Evolutionary conservation across 2,329 filamentous ascomycete genomes (phyloP).

Genomic region (Fusarium sp.): DNA sequence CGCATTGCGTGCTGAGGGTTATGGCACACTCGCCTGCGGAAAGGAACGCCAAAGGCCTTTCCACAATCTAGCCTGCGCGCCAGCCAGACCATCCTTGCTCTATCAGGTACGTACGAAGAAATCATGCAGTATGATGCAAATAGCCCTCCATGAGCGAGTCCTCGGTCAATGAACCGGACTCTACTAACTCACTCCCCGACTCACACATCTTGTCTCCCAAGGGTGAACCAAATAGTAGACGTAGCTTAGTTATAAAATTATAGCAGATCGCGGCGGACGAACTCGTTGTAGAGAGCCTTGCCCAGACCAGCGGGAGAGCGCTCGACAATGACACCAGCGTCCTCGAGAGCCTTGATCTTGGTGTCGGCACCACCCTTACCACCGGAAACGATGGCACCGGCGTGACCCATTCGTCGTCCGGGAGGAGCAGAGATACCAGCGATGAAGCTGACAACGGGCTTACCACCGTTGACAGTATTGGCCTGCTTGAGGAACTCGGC

Average conservation of each 20-base stretch:
- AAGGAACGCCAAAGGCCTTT: conserved; percentile 33
- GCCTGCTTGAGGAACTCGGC: conserved; percentile 93
- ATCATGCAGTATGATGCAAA: conserved; percentile 43
- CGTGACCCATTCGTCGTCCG: conserved; percentile 97
- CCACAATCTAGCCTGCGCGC: conserved; percentile 39
- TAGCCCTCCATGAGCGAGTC: conserved; percentile 40
- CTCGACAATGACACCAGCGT: conserved; percentile 94
- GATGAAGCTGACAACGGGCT: conserved; percentile 98
- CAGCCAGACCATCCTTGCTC: conserved; percentile 44
- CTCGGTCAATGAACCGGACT: conserved; percentile 30
- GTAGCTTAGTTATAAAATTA: conserved; percentile 57
- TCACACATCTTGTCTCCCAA: conserved; percentile 12
- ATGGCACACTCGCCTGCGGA: conserved; percentile 34
- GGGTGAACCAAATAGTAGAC: conserved; percentile 12
- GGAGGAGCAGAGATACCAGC: conserved; percentile 97
- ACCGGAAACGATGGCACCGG: conserved; percentile 95
- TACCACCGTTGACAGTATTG: conserved; percentile 84
- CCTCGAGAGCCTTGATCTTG: conserved; percentile 95
- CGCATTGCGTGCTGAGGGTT: conserved; percentile 32
- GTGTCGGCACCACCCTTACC: conserved; percentile 98
- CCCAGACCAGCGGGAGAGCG: conserved; percentile 90
- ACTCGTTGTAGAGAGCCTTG: conserved; percentile 93
- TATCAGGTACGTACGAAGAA: conserved; percentile 46
- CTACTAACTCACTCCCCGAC: conserved; percentile 32
- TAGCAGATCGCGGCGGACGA: conserved; percentile 94